Base-by-base conservation (phyloP, 805 yeast species). In the Metschnikowia bowlesiae region DNA sequence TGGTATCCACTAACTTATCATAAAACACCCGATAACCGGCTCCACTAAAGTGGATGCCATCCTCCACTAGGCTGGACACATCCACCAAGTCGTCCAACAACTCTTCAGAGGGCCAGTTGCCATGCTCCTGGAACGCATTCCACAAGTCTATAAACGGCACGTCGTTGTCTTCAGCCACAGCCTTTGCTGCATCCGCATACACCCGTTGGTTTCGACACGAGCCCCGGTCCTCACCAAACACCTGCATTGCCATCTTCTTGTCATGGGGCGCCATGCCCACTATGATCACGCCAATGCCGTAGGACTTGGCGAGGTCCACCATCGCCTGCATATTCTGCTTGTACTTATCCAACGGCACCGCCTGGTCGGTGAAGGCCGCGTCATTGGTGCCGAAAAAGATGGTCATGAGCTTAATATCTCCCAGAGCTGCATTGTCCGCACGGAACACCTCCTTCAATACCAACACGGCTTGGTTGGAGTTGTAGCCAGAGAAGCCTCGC, bases 371-470 rank as follows among this genome's bases (percentile, higher is more conserved):
- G 39, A 53, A 57, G 3, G 62, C 54, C 1, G 72, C 68, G 64
- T 90, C 97, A 61, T 90, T 90, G 11, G 96, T 79, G 4, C 97
- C 97, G 58, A 88, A 82, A 62, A 86, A 89, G 2, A 89, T 68
- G 9, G 83, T 80, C 51, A 82, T 71, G 43, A 78, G 66, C 53
- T 83, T 66, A 33, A 70, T 51, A 28, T 60, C 55, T 13, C 59
- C 59, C 30, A 51, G 49, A 1, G 48, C 46, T 2, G 54, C 58
- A 46, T 56, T 55, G 44, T 68, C 87, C 4, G 65, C 59, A 22
- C 75, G 70, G 33, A 89, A 65, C 4, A 87, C 57, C 43, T 72
- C 66, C 14, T 69, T 71, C 30, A 72, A 56, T 6, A 70, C 54
- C 1, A 54, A 39, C 8, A 71, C 60, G 0, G 80, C 89, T 68